A percentile compares a stretch with the other conserved stretches of the same genome.
These are phyloP conservation scores for Fusarium guadeloupense DNA, from an alignment of 2,329 filamentous ascomycete genomes.

Conservation along the genomic window DNA sequence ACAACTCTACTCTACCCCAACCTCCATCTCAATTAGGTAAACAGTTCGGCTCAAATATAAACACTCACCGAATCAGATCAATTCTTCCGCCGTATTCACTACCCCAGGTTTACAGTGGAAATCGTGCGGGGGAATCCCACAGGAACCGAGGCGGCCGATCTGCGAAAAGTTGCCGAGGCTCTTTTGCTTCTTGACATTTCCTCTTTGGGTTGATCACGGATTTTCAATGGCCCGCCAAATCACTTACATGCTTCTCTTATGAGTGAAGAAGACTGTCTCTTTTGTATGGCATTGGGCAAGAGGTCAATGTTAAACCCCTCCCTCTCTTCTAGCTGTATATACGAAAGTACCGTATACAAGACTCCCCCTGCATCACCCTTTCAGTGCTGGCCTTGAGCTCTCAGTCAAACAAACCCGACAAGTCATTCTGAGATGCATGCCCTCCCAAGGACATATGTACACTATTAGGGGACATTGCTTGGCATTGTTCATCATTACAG, in stretches of 20 bases:
- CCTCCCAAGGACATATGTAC: conserved; percentile 52
- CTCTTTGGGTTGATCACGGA: conserved; percentile 5
- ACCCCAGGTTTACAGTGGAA: conserved; percentile 18
- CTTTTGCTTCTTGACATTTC: conserved; percentile 5
- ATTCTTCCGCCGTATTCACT: conserved; percentile 8
- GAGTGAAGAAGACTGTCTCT: not conserved
- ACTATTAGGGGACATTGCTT: conserved; percentile 49
- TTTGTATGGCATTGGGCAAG: no score
- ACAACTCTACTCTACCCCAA: conserved; percentile 12
- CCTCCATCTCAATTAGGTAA: conserved; percentile 19
- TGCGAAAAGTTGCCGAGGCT: conserved; percentile 34
- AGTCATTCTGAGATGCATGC: not conserved
- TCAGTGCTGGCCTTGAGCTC: no score
- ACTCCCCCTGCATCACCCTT: no score
- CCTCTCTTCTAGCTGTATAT: conserved; percentile 41
- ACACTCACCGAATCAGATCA: conserved; percentile 12
- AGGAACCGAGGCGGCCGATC: conserved; percentile 31
- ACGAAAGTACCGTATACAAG: no score
- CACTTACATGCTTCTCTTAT: not conserved
- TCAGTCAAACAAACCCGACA: conserved; percentile 54
- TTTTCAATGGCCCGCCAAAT: conserved; percentile 10
- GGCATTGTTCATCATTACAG: conserved; percentile 15
- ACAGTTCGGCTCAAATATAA: conserved; percentile 20
- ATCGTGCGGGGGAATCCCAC: conserved; percentile 31
- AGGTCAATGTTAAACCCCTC: no score